Base-by-base conservation (phyloP, 805 yeast genomes). In the Zygoascus flipseniorum region DNA sequence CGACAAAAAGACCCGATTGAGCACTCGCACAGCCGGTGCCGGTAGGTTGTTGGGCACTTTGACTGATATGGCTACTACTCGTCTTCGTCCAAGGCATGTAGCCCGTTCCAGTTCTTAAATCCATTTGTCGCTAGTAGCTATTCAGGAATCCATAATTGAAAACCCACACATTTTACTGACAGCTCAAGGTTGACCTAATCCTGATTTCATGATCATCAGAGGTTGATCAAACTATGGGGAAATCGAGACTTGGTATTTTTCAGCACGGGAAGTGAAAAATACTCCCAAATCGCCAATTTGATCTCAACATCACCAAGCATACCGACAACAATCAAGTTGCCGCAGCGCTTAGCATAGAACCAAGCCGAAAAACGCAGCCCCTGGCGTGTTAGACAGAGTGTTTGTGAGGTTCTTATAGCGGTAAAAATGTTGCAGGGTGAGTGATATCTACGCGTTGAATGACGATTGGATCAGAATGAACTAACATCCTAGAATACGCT, bases 401-500 rank as follows among this genome's bases (percentile, higher is more conserved):
- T 35, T 35, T 35, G 39, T 35, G 39, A 13, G 39, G 39, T 35
- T 35, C 39, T 35, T 3, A 8, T 35, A 13, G 39, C 39, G 16
- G 28, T 35, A 35, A 35, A 35, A 35, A 35, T 35, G 39, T 35
- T n/a, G 39, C 39, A 35, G 13, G 39, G 39, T 35, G 39, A n/a
- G 39, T 35, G 28, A 23, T 23, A 4, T 4, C 3, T 23, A 23
- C 42, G 42, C 18, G 42, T 37, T 14, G 42, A 14, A 14, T 37
- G 42, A 5, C 8, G 42, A 37, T 16, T 37, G 18, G 18, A 37
- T 5, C 18, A 37, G 42, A 42, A 10, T 5, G 5, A 14, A 35
- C 13, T 35, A 35, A 11, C 16, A 35, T 10, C 23, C 26, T 31
- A 52, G 58, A 52, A 52, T 55, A 53, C 53, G 44, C 51, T 10